Evolutionary conservation across 2,329 filamentous ascomycete genomes (phyloP), one percentile per base, ranked within the genome.

Genomic region (Fusarium musae): DNA sequence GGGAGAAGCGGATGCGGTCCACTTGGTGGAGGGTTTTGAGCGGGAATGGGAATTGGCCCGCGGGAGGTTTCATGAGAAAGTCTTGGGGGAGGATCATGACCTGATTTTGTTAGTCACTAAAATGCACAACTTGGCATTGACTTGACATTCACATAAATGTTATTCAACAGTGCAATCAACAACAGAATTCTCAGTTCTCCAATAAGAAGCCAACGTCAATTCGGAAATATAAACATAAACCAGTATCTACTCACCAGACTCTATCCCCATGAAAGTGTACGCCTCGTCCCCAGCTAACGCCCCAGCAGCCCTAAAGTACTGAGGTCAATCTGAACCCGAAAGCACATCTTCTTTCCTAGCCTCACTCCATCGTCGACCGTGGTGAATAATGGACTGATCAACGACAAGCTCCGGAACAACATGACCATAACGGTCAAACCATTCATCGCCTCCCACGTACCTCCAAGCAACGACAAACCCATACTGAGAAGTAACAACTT

Each of bases 1-100:
- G 67, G 66, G 66, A 61, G 50, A 19, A 26, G 21, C 16, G 50
- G 44, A 37, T 34, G 23, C 3, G 54, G 23, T 64, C 65, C 59
- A 58, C 50, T 65, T 28, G 19, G 4, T 19, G 17, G 16, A 42
- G 46, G 42, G 23, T 36, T 36, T 23, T 43, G 23, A 37, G 30
- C 49, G 26, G n/a, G 66, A 61, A 57, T 10, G 49, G 50, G 21
- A 53, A 53, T 39, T 58, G 7, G 26, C 44, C 59, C 59, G 65
- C 1, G 50, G 26, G 17, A 69, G 26, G 59, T 21, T 17, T 10
- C 30, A 50, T 42, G 26, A 19, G 6, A n/a, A 13, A 3, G 23
- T 8, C 34, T 54, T 54, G 23, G 50, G 5, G 16, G 44, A 36
- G 30, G 30, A 23, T 12, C 12, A 59, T 69, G 44, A 34, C 16